phyloP scores from a whole-genome alignment of 1,284 basidiomycete genomes.

The Cutaneotrichosporon cutaneum region DNA sequence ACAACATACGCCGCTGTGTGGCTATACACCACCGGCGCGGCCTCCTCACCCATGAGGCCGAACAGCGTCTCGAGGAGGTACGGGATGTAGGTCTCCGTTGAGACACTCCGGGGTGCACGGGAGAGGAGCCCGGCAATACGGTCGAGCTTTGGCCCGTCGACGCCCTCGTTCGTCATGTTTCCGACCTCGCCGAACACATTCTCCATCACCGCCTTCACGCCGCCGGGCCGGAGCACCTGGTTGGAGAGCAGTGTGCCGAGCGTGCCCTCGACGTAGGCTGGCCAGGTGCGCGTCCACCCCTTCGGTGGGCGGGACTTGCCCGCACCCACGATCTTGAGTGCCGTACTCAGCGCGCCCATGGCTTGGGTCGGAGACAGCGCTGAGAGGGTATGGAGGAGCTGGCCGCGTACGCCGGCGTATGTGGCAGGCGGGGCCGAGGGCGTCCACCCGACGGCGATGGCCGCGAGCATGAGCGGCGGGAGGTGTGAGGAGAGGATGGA shows the following conservation, averaged over 20 bases:
- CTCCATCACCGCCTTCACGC: slow-evolving; percentile 42
- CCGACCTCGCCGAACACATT: slow-evolving; percentile 42
- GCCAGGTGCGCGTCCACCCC: slow-evolving; percentile 39
- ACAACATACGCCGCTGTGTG: slow-evolving; percentile 39
- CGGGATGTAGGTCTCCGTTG: slow-evolving; percentile 34
- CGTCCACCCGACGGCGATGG: slow-evolving; percentile 37
- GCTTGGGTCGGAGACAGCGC: slow-evolving; percentile 34
- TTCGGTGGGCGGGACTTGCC: slow-evolving; percentile 17
- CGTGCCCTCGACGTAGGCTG: slow-evolving; percentile 35
- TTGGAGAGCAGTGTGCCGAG: slow-evolving; percentile 34
- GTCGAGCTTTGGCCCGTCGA: slow-evolving; percentile 40
- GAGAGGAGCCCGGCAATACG: slow-evolving; percentile 40
- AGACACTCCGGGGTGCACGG: slow-evolving; percentile 30
- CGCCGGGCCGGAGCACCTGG: slow-evolving; percentile 37
- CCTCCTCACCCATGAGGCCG: slow-evolving; percentile 28
- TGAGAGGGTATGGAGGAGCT: slow-evolving; percentile 20
- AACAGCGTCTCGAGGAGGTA: slow-evolving; percentile 31
- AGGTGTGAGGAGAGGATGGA: slow-evolving; percentile 32
- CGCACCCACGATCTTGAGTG: slow-evolving; percentile 26
- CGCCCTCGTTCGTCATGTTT: slow-evolving; percentile 28
- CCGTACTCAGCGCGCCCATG: slow-evolving; percentile 32
- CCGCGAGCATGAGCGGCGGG: slow-evolving; percentile 32
- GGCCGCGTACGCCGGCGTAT: slow-evolving; percentile 23
- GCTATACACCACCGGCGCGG: slow-evolving; percentile 29
- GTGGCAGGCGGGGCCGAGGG: slow-evolving; percentile 28